These are phyloP conservation scores for Nothomitra cinnamomea DNA, from an alignment of 2,329 filamentous ascomycete genomes.

Conservation along the genomic window DNA sequence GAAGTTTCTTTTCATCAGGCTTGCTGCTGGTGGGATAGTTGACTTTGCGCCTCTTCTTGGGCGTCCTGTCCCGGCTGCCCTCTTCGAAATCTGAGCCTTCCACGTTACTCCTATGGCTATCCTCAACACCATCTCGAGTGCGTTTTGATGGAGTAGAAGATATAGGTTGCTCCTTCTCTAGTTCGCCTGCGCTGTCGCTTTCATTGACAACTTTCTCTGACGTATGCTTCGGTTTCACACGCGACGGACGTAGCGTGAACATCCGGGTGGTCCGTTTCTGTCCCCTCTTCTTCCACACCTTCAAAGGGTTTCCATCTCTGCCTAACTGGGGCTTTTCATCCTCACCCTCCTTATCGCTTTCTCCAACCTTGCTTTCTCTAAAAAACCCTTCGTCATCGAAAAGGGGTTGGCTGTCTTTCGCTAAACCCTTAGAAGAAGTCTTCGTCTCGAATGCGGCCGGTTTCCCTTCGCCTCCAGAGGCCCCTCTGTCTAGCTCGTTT, in stretches of 20 bases:
- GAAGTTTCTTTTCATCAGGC: slow-evolving; percentile 17
- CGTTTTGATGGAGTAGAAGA: background rate
- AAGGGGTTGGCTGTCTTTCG: slow-evolving; percentile 26
- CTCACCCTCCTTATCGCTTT: slow-evolving; percentile 47
- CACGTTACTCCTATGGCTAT: slow-evolving; percentile 20
- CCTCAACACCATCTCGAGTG: slow-evolving; percentile 12
- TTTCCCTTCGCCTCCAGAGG: slow-evolving; percentile 1
- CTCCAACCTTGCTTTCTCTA: slow-evolving; percentile 22
- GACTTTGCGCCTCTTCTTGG: background rate
- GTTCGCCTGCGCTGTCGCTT: slow-evolving; percentile 9
- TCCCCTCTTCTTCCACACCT: slow-evolving; percentile 66
- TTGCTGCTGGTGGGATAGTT: background rate
- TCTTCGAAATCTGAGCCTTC: slow-evolving; percentile 25
- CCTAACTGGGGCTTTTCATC: slow-evolving; percentile 33
- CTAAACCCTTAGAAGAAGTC: slow-evolving; percentile 17
- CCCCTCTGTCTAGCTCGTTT: slow-evolving; percentile 46
- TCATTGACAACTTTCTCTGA: background rate
- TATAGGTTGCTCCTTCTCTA: slow-evolving; percentile 9
- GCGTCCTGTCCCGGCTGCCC: slow-evolving; percentile 13
- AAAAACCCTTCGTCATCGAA: slow-evolving; percentile 18
- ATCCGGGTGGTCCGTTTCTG: slow-evolving; percentile 61
- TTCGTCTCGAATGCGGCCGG: background rate
- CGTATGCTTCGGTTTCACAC: slow-evolving; percentile 12
- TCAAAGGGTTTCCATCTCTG: slow-evolving; percentile 36
- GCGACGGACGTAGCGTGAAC: slow-evolving; percentile 22